These are phyloP conservation scores for Exophiala xenobiotica DNA, from an alignment of 2,329 filamentous ascomycete genomes.

Conservation along the genomic window DNA sequence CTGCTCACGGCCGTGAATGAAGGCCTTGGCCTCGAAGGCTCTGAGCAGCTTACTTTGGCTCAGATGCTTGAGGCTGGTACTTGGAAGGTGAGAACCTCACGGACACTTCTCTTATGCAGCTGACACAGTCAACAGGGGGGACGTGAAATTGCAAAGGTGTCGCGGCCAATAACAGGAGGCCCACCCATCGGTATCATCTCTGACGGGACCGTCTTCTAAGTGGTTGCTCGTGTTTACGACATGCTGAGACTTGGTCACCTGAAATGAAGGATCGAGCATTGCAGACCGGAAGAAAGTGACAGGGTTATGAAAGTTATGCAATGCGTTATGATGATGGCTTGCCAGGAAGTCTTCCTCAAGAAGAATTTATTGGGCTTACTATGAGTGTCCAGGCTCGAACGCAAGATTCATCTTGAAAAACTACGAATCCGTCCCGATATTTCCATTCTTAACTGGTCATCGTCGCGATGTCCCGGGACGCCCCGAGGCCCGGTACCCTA, in stretches of 20 bases:
- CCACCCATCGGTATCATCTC: slow-evolving; percentile 95
- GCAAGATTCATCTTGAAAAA: not conserved
- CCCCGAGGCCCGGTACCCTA: too few relatives aligned
- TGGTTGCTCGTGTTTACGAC: not conserved
- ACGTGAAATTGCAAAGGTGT: slow-evolving; percentile 92
- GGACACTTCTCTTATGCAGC: slow-evolving; percentile 17
- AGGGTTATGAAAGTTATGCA: not conserved
- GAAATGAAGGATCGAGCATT: not conserved
- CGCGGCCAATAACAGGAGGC: slow-evolving; percentile 91
- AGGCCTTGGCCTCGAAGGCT: slow-evolving; percentile 65
- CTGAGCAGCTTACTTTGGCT: slow-evolving; percentile 70
- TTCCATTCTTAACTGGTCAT: too few relatives aligned
- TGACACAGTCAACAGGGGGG: slow-evolving; percentile 64
- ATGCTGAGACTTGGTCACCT: not conserved
- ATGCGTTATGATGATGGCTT: not conserved
- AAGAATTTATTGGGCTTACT: not conserved
- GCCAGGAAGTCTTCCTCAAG: not conserved
- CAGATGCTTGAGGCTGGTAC: slow-evolving; percentile 94
- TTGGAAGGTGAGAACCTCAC: slow-evolving; percentile 74
- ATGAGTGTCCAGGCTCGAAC: not conserved
- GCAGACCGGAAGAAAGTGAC: not conserved
- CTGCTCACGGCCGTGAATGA: slow-evolving; percentile 68
- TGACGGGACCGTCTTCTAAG: slow-evolving; percentile 91
- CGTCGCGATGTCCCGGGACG: too few relatives aligned
- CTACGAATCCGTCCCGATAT: too few relatives aligned